phyloP scores from a whole-genome alignment of 805 yeast species.

The Wickerhamomyces canadensis region DNA sequence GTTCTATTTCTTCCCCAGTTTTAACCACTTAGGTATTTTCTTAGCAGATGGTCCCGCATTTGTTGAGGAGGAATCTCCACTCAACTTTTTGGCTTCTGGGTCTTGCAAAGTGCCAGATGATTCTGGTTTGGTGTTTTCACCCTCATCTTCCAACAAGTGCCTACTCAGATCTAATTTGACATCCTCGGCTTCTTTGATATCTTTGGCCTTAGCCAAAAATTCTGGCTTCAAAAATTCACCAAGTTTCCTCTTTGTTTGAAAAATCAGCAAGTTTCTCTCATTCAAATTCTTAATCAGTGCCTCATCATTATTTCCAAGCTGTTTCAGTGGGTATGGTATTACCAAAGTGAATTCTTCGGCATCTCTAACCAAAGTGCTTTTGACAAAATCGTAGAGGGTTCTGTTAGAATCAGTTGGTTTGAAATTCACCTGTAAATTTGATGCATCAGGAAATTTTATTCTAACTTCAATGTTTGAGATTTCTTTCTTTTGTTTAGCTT shows the following conservation, averaged over 20 bases:
- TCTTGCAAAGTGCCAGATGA: too few relatives aligned
- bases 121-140: not conserved
- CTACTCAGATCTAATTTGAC: conserved; percentile 14
- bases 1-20: conserved; percentile 30
- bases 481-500: conserved; percentile 19
- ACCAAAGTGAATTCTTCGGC: conserved; percentile 32
- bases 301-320: conserved; percentile 26
- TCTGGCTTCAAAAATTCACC: conserved; percentile 27
- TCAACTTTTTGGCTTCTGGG: conserved; percentile 9
- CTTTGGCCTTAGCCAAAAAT: conserved; percentile 27
- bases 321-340: conserved; percentile 42
- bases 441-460: conserved; percentile 53
- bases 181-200: conserved; percentile 26
- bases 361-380: conserved; percentile 26
- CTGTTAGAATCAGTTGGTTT: conserved; percentile 35
- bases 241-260: conserved; percentile 18
- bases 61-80: not conserved
- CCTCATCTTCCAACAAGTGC: conserved; percentile 4
- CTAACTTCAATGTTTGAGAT: conserved; percentile 34
- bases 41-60: conserved; percentile 4
- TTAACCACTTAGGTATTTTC: conserved; percentile 36
- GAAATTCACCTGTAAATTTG: conserved; percentile 45
- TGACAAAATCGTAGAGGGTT: conserved; percentile 26
- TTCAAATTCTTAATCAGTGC: conserved; percentile 37
- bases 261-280: conserved; percentile 38